Conservation (phyloP, 768 basidiomycete genomes). For the Floccularia luteovirens region DNA sequence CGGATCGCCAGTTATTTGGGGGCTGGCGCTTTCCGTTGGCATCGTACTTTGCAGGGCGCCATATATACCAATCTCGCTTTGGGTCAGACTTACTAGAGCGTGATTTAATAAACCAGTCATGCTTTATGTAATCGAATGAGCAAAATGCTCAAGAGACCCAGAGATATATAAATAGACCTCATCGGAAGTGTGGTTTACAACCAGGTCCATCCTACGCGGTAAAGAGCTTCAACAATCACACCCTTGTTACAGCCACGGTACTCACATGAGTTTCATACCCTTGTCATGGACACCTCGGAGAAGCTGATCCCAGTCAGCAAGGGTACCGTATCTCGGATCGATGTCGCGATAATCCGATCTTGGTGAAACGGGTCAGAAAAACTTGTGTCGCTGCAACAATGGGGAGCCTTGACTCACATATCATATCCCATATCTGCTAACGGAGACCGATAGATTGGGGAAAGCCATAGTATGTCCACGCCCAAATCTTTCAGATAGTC, state of each 20-base stretch:
- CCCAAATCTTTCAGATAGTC: constrained; percentile 66
- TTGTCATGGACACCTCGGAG: constrained; percentile 46
- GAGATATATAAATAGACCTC: constrained; percentile 28
- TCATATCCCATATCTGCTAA: constrained; percentile 72
- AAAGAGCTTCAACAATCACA: neutral
- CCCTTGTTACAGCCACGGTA: neutral
- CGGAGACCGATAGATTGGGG: constrained; percentile 64
- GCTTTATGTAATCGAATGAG: constrained; percentile 28
- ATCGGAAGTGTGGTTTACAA: constrained; percentile 68
- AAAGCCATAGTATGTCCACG: constrained; percentile 63
- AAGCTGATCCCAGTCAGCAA: constrained; percentile 52
- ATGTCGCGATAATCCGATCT: constrained; percentile 62
- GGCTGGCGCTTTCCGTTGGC: constrained; percentile 44
- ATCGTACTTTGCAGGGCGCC: constrained; percentile 53
- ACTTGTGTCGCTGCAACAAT: no score
- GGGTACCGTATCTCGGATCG: constrained; percentile 57
- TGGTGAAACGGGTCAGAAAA: neutral
- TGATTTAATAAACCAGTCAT: constrained; percentile 65
- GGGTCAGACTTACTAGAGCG: constrained; percentile 40
- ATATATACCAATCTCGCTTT: constrained; percentile 74
- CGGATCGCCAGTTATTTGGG: constrained; percentile 70
- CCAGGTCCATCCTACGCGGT: constrained; percentile 59
- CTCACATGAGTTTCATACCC: constrained; percentile 63
- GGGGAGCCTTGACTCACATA: constrained; percentile 32
- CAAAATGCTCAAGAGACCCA: neutral